These are phyloP conservation scores for Agrostemma githago DNA, from an alignment of 148 eudicot species.

Conservation along the genomic window DNA sequence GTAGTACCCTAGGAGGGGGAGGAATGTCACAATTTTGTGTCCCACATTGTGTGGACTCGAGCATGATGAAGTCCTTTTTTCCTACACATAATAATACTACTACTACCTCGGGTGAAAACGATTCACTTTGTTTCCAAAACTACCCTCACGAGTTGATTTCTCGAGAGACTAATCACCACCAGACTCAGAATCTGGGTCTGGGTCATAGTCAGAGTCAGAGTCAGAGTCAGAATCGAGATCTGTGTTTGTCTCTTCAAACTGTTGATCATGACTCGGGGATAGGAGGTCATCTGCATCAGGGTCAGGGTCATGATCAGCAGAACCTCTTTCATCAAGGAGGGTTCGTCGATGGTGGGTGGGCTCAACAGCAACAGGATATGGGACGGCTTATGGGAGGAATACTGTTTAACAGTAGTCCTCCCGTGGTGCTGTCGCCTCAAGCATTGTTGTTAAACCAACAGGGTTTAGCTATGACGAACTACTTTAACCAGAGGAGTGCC, in stretches of 20 bases:
- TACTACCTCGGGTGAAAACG: conserved; percentile 6
- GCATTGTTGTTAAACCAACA: too few relatives aligned
- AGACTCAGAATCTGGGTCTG: too few relatives aligned
- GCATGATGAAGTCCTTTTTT: conserved; percentile 24
- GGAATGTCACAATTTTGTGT: conserved; percentile 13
- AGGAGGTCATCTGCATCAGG: not conserved
- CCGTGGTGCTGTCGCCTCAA: not conserved
- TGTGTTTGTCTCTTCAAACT: conserved; percentile 33
- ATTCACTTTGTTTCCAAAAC: conserved; percentile 20
- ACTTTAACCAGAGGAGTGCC: conserved; percentile 31
- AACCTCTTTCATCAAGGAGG: conserved; percentile 14
- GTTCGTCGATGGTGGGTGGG: conserved; percentile 13
- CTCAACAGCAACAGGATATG: conserved; percentile 18
- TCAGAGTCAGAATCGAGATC: conserved; percentile 15
- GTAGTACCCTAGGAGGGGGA: not conserved
- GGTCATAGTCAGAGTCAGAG: too few relatives aligned
- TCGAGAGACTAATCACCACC: conserved; percentile 1
- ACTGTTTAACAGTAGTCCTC: conserved; percentile 6
- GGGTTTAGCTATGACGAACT: not conserved
- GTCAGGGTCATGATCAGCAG: not conserved
- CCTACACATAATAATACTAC: conserved; percentile 1
- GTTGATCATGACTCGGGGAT: conserved; percentile 16
- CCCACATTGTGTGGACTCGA: conserved; percentile 16
- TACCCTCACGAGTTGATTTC: conserved; percentile 23
- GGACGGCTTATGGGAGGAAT: conserved; percentile 24